Base-by-base conservation (phyloP, 495 filamentous ascomycete genomes). In the Jackrogersella multiformis region DNA sequence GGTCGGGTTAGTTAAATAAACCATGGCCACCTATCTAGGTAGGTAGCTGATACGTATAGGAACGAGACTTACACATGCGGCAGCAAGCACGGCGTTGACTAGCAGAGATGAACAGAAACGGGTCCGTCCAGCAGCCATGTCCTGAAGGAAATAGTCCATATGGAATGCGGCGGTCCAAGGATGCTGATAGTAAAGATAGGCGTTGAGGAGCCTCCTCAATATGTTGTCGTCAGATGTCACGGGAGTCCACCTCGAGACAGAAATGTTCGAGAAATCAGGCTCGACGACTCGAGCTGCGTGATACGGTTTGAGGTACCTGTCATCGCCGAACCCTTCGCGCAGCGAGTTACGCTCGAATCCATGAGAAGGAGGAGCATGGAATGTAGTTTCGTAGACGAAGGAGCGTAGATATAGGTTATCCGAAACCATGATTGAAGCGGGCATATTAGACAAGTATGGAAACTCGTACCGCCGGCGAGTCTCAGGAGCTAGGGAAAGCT, bases 381-480 rank as follows among this genome's bases (percentile, higher is more conserved):
- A 68, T 21, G 56, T 69, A 18, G 30, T 56, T 16, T 67, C 64
- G 52, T 77, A 79, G 24, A 80, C 56, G 32, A 78, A 72, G n/a
- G 78, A 79, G 24, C 74, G 66, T 6, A 80, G 63, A 42, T 79
- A 79, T 18, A 71, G 73, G 24, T 80, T 80, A 46, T 73, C 72
- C 6, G 60, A 48, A 2, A 61, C 56, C 24, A 80, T 18, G 30
- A 72, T 76, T 1, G 62, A 60, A 9, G 45, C 15, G 2, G 79
- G 79, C 78, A 81, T 81, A 10, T 76, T 71, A 8, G 68, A 13
- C 20, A 69, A 53, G 56, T 77, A 80, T 6, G 79, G 79, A 46
- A 81, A 81, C 58, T 78, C 77, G 51, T 77, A 81, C 38, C 78
- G 77, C 34, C 65, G 76, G 1, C 76, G 66, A 28, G 76, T 57